A percentile compares a stretch with the other conserved stretches of the same genome.
Evolutionary conservation across 441 rosid genomes (phyloP).

Genomic region (Arabidopsis lyrata): DNA sequence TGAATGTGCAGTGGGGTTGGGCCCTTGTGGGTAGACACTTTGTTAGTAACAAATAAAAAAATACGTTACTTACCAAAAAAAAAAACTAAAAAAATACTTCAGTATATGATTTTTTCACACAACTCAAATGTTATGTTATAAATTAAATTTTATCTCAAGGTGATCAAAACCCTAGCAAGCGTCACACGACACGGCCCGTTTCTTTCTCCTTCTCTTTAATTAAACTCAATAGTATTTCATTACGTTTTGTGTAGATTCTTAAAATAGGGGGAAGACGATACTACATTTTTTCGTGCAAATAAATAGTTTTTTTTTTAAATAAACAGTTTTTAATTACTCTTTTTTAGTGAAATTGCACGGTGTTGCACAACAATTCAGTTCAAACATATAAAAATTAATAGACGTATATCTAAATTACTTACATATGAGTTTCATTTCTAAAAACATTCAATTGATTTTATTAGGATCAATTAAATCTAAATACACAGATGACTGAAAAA

Average conservation of each 20-base stretch:
- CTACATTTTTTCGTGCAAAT: conserved; percentile 15
- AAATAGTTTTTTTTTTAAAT: not conserved
- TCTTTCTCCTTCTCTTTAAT: conserved; percentile 17
- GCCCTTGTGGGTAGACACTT: conserved; percentile 38
- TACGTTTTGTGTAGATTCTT: conserved; percentile 8
- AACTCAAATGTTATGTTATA: not conserved
- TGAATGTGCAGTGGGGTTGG: conserved; percentile 46
- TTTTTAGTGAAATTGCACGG: not conserved
- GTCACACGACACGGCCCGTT: conserved; percentile 51
- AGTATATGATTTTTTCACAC: not conserved
- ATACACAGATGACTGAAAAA: no score
- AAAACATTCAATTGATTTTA: not conserved
- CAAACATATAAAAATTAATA: not conserved
- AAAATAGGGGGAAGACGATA: not conserved
- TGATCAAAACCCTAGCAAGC: conserved; percentile 38
- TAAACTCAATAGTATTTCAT: not conserved
- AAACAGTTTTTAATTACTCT: not conserved
- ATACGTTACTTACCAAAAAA: no score
- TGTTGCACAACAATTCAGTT: conserved; percentile 16
- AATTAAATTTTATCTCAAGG: not conserved
- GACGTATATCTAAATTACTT: not conserved
- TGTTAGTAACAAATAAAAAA: conserved; percentile 13
- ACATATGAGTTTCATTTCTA: not conserved
- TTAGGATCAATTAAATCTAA: no score
- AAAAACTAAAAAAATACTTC: no score